Base-by-base conservation (phyloP, 129 eudicot genomes). In the Escallonia herrerae region DNA sequence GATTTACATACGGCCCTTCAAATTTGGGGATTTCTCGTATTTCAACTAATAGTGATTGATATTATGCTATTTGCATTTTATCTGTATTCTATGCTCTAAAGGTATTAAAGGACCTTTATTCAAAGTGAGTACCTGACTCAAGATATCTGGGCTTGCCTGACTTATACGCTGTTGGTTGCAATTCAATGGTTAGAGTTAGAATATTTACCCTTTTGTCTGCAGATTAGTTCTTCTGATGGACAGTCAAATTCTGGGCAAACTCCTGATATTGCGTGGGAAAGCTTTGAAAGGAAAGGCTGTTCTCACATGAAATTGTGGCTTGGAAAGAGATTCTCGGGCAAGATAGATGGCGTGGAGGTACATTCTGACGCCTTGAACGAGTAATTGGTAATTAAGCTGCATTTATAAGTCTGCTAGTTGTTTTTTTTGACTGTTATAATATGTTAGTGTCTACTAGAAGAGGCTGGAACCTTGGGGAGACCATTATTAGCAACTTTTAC, bases 281-380 rank as follows among this genome's bases (percentile, higher is more conserved):
- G 82, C 49, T 94, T 89, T 72, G 90, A 94, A 74, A 89, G 82
- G 78, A 89, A 86, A 80, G 75, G 87, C 40, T 69, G 74, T 58
- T 73, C 80, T 64, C 86, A 72, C 15, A 63, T 79, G 50, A 94
- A 86, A 65, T 53, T 78, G 72, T 67, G 76, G 90, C 86, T 72
- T 76, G 95, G 91, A 45, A 94, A 86, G 82, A 89, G 99, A 84
- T 82, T 73, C 73, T 86, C 96, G 7, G 76, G 91, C 79, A 94
- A 94, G 82, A 80, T 94, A 66, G 86, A 86, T 78, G 97, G 95
- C 42, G 87, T 91, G 50, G 99, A 94, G 97, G 99, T 94, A 76
- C 58, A 57, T 75, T 7, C n/a, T 77, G 53, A 55, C 67, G 64
- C 40, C 43, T 51, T 63, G 39, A 12, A 54, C 11, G 43, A 53